Conservation (phyloP, 2,329 filamentous ascomycete genomes). For the Pseudocercospora cruenta region DNA sequence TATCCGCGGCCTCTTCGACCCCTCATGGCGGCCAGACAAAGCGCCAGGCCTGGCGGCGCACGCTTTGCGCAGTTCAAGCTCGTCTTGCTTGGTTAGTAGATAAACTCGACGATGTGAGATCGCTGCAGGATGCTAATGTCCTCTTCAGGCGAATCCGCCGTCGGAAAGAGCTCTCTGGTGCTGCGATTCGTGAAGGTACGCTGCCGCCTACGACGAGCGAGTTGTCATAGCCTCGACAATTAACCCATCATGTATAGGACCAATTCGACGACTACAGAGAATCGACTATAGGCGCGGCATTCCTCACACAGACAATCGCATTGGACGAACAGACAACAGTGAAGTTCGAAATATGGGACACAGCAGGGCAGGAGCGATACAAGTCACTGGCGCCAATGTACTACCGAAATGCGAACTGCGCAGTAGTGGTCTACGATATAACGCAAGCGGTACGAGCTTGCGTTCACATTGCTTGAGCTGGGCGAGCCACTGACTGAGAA, state of each 20-base stretch:
- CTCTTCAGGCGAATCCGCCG: constrained; percentile 85
- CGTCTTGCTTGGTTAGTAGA: constrained; percentile 80
- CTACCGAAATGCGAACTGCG: constrained; percentile 98
- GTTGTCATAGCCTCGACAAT: background rate
- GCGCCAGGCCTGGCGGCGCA: constrained; percentile 63
- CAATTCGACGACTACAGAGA: constrained; percentile 99
- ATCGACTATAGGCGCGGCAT: constrained; percentile 97
- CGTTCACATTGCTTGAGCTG: constrained; percentile 25
- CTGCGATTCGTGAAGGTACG: constrained; percentile 95
- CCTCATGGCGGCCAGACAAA: constrained; percentile 82
- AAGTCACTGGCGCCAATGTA: constrained; percentile 99
- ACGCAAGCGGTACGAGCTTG: constrained; percentile 82
- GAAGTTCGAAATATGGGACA: constrained; percentile 99
- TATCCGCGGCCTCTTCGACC: constrained; percentile 13
- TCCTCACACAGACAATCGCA: constrained; percentile 97
- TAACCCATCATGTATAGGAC: constrained; percentile 62
- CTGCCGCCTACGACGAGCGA: background rate
- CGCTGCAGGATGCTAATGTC: constrained; percentile 43
- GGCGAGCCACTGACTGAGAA: constrained; percentile 27
- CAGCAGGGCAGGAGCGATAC: constrained; percentile 96
- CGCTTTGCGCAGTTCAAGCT: constrained; percentile 99
- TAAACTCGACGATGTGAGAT: background rate
- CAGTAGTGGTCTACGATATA: constrained; percentile 98
- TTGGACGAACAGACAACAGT: constrained; percentile 97
- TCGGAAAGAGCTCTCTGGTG: constrained; percentile 99